Base-by-base conservation (phyloP, 2,329 filamentous ascomycete genomes). In the Cordyceps javanica region DNA sequence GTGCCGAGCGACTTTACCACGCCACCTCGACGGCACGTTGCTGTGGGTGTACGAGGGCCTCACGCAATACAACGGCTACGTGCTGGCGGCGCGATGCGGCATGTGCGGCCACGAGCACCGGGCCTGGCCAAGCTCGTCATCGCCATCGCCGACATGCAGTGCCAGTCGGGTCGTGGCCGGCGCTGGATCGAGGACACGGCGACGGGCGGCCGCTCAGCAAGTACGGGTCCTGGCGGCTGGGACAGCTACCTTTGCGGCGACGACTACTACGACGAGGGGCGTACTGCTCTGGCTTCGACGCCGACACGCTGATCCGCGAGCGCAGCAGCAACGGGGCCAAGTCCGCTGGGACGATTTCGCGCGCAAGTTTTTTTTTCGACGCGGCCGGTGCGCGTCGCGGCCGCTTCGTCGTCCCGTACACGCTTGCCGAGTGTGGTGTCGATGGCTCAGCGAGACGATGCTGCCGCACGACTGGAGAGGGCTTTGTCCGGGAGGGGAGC, bases 1-100 rank as follows among this genome's bases (percentile, higher is more conserved):
- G 55, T 52, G 1, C 58, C 54, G 7, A 36, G 19, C 28, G 48
- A 60, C 36, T 58, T 60, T 13, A 49, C 54, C 6, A 50, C 48
- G 21, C 58, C 58, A 0, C 55, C n/a, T 60, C 19, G 54, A 60
- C 34, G 58, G 55, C n/a, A 53, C 48, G 28, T 10, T 60, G 41
- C 19, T 60, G 19, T 58, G 58, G 58, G 58, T 60, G 21, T 60
- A 60, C 39, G 58, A 60, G 48, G 58, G 58, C 19, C 54, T 60
- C n/a, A 60, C 54, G 3, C 42, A 54, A 10, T 60, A 60, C 32
- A 58, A 60, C 41, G 58, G 55, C 23, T 26, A 34, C 7, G 54
- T 60, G 16, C 21, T 60, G 25, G 38, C 58, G 7, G 58, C 56
- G 5, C 54, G 58, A 11, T 52, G 46, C 11, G 58, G 58, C 2